These are phyloP conservation scores for Sisymbrium irio DNA, from an alignment of 345 rosid species.

Conservation along the genomic window DNA sequence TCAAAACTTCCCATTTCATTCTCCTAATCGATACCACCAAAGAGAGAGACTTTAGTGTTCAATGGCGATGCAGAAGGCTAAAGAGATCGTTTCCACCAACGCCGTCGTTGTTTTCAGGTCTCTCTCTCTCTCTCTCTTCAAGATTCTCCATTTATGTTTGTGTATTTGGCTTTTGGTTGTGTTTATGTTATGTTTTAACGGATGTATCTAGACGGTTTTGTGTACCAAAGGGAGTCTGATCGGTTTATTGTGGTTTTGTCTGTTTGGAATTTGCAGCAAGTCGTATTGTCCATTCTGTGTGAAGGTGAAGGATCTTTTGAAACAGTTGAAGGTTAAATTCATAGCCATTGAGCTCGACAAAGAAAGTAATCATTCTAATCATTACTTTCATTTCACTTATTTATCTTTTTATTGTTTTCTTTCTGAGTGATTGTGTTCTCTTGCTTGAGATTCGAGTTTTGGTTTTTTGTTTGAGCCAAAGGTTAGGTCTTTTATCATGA, in stretches of 20 bases:
- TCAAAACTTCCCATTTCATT: no score
- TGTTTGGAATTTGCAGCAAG: constrained; percentile 45
- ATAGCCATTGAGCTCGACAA: constrained; percentile 56
- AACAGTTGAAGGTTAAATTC: constrained; percentile 51
- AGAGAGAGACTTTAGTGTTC: constrained; percentile 4
- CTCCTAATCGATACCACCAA: no score
- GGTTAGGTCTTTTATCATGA: background rate
- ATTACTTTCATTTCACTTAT: background rate
- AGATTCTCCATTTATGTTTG: background rate
- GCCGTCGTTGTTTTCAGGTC: constrained; percentile 77
- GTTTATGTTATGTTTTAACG: background rate
- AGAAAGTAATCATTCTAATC: constrained; percentile 41
- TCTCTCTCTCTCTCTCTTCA: background rate
- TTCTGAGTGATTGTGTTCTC: background rate
- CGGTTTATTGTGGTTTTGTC: background rate
- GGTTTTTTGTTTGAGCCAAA: background rate
- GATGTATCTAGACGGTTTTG: constrained; percentile 26
- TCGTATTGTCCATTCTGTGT: constrained; percentile 64
- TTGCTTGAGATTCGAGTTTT: background rate
- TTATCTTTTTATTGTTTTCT: background rate
- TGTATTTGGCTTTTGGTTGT: background rate
- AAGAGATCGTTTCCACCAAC: constrained; percentile 54
- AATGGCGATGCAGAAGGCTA: constrained; percentile 62
- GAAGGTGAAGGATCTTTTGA: constrained; percentile 59
- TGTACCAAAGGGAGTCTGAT: constrained; percentile 1